Conservation (phyloP, 306 rosid genomes). For the Heteromeles arbutifolia region DNA sequence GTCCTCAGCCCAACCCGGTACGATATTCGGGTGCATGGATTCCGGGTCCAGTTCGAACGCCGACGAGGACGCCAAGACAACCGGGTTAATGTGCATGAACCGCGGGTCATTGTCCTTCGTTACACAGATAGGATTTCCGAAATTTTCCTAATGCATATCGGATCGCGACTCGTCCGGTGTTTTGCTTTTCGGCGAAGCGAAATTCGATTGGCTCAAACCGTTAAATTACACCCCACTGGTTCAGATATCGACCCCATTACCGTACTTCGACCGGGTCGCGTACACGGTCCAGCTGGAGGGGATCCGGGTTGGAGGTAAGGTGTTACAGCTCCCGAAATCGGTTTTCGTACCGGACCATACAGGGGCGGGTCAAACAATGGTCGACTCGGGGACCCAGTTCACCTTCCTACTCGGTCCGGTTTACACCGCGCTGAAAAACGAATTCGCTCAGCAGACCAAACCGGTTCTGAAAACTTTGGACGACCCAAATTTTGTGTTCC, state of each 20-base stretch:
- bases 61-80: slow-evolving; percentile 64
- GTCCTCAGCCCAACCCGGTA: slow-evolving; percentile 37
- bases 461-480: slow-evolving; percentile 22
- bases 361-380: slow-evolving; percentile 90
- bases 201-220: slow-evolving; percentile 46
- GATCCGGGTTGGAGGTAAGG: slow-evolving; percentile 40
- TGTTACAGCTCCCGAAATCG: slow-evolving; percentile 36
- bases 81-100: slow-evolving; percentile 84
- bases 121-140: slow-evolving; percentile 50
- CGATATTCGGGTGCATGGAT: slow-evolving; percentile 75
- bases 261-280: slow-evolving; percentile 76
- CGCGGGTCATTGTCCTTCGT: slow-evolving; percentile 72
- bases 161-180: slow-evolving; percentile 56
- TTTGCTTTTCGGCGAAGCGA: slow-evolving; percentile 56
- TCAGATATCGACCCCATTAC: slow-evolving; percentile 54
- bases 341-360: slow-evolving; percentile 59
- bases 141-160: slow-evolving; percentile 82
- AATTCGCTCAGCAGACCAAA: slow-evolving; percentile 47
- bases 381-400: slow-evolving; percentile 85
- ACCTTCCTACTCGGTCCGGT: slow-evolving; percentile 75
- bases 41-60: slow-evolving; percentile 65
- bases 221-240: slow-evolving; percentile 68
- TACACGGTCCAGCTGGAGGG: slow-evolving; percentile 70
- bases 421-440: slow-evolving; percentile 55
- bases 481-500: slow-evolving; percentile 62